Conservation (phyloP, 2,329 filamentous ascomycete species). For the Teratosphaeria zuluensis region DNA sequence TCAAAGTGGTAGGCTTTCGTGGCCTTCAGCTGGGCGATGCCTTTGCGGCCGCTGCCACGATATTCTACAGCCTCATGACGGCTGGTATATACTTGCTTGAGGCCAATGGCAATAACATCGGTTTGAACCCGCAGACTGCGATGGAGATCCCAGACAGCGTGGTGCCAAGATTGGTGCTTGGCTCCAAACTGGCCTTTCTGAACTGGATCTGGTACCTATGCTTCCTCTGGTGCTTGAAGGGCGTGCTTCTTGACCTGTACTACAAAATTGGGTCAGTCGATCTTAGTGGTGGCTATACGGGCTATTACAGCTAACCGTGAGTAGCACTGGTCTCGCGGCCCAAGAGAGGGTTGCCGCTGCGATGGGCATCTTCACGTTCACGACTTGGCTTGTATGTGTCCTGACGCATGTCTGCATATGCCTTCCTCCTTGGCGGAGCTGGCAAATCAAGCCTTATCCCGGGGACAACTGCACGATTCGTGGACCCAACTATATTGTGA, state of each 20-base stretch:
- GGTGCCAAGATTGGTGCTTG: constrained; percentile 14
- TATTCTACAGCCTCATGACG: constrained; percentile 9
- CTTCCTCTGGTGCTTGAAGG: constrained; percentile 26
- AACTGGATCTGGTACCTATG: constrained; percentile 29
- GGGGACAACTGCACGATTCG: constrained; percentile 17
- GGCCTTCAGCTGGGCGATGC: background rate
- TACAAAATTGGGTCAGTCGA: constrained; percentile 12
- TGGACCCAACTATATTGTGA: constrained; percentile 48
- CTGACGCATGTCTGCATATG: constrained; percentile 24
- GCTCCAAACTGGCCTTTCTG: constrained; percentile 24
- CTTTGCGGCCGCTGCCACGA: background rate
- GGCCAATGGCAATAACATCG: constrained; percentile 24
- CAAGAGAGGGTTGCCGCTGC: constrained; percentile 16
- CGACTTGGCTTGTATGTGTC: constrained; percentile 21
- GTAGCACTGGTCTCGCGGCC: constrained; percentile 18
- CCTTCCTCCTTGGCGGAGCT: constrained; percentile 19
- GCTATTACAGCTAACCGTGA: background rate
- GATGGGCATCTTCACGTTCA: constrained; percentile 15
- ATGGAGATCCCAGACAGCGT: constrained; percentile 18
- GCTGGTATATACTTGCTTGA: constrained; percentile 14
- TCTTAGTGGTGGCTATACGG: background rate
- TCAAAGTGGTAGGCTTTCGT: background rate
- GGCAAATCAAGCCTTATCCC: constrained; percentile 24
- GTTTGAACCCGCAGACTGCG: constrained; percentile 18
- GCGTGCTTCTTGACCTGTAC: constrained; percentile 25